Percentiles rank a stretch among this genome's conserved stretches.
Conservation (phyloP, 768 basidiomycete genomes). For the Pholiota conissans region DNA sequence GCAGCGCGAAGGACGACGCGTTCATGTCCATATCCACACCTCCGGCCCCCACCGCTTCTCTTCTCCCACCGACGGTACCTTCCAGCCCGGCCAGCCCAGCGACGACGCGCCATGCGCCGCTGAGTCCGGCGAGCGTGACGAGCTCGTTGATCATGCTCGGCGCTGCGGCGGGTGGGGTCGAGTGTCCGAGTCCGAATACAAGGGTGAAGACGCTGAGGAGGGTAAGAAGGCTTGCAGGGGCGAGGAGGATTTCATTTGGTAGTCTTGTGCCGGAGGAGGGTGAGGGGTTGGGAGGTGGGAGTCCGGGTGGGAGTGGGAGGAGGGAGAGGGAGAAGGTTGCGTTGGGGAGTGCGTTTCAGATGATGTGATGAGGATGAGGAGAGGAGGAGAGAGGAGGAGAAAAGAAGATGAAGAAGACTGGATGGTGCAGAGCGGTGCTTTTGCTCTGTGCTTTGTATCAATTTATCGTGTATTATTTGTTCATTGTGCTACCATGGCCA, state of each 20-base stretch:
- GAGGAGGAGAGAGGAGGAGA: neutral
- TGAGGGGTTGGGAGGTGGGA: constrained; percentile 17
- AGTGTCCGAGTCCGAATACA: constrained; percentile 4
- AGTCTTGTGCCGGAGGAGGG: constrained; percentile 40
- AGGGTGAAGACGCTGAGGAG: constrained; percentile 43
- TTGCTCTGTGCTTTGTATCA: constrained; percentile 5
- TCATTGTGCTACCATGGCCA: constrained; percentile 11
- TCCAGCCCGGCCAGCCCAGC: neutral
- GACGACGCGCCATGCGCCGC: no score
- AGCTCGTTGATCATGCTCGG: constrained; percentile 3
- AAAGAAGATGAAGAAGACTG: neutral
- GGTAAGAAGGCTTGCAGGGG: constrained; percentile 46
- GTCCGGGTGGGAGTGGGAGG: constrained; percentile 24
- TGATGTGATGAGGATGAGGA: constrained; percentile 14
- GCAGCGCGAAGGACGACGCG: neutral
- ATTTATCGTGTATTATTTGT: constrained; percentile 5
- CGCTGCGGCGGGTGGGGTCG: no score
- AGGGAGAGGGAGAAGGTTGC: constrained; percentile 29
- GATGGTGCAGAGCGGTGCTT: neutral
- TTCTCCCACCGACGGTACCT: neutral
- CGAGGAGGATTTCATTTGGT: constrained; percentile 68
- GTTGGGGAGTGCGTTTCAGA: constrained; percentile 68
- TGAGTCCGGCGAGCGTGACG: neutral
- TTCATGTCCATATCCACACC: no score
- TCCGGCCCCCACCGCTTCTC: no score